Conservation (phyloP, 2,329 filamentous ascomycete species). For the Fusarium sp. region DNA sequence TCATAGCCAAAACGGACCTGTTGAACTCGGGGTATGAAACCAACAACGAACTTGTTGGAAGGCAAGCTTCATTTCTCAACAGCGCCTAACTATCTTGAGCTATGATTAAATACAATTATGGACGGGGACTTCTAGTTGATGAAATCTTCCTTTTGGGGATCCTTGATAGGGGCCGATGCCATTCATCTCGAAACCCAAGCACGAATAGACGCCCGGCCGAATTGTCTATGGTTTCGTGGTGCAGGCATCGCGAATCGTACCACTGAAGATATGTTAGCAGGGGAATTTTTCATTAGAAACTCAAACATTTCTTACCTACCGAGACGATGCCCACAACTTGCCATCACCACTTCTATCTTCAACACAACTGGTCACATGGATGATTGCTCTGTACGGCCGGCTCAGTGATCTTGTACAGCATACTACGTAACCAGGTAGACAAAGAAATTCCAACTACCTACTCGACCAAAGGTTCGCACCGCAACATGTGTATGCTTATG, state of each 20-base stretch:
- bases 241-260: slow-evolving; percentile 8
- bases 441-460: neutral
- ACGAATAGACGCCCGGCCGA: neutral
- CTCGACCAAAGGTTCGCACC: neutral
- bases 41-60: slow-evolving; percentile 8
- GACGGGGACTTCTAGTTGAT: neutral
- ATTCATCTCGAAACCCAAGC: slow-evolving; percentile 10
- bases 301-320: neutral
- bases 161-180: slow-evolving; percentile 13
- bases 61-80: slow-evolving; percentile 25
- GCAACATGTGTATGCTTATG: neutral
- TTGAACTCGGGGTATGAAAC: slow-evolving; percentile 28
- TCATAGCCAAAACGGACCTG: neutral
- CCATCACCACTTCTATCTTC: neutral
- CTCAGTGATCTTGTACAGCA: neutral
- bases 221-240: neutral
- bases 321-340: neutral
- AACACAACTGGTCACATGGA: neutral
- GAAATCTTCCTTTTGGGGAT: neutral
- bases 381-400: neutral
- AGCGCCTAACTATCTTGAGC: neutral
- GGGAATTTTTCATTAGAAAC: neutral
- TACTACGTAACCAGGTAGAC: neutral
- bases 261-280: neutral
- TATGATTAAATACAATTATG: neutral